These are phyloP conservation scores for Vachellia pachyceras DNA, from an alignment of 306 rosid species.

Conservation along the genomic window DNA sequence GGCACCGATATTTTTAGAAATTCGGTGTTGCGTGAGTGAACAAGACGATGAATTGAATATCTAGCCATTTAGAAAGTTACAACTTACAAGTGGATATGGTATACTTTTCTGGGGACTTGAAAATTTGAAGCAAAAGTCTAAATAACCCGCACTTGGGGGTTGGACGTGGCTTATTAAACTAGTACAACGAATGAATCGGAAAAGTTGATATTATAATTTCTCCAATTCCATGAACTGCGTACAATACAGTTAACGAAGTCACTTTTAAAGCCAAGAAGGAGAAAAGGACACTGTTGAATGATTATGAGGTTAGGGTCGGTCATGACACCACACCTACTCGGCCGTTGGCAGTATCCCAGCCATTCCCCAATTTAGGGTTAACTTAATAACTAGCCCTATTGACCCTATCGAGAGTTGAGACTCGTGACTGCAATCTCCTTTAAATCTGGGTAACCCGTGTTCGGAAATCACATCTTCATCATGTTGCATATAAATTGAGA, in stretches of 20 bases:
- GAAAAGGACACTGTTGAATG: not conserved
- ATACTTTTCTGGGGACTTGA: not conserved
- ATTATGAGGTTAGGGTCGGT: slow-evolving; percentile 2
- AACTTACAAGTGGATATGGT: no score
- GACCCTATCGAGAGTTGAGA: not conserved
- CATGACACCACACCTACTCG: not conserved
- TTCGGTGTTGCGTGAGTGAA: slow-evolving; percentile 23
- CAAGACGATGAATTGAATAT: slow-evolving; percentile 30
- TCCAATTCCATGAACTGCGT: not conserved
- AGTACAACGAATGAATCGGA: not conserved
- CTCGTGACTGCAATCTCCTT: slow-evolving; percentile 21
- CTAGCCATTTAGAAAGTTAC: slow-evolving; percentile 21
- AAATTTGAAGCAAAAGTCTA: not conserved
- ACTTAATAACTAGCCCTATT: not conserved
- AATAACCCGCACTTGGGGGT: not conserved
- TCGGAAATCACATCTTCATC: no score
- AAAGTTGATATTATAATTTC: not conserved
- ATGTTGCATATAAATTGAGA: no score
- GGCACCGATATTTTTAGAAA: slow-evolving; percentile 29
- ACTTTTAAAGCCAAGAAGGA: not conserved
- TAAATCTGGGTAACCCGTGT: not conserved
- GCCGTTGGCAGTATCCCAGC: not conserved
- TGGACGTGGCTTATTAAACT: not conserved
- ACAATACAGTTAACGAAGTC: not conserved
- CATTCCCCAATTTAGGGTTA: not conserved